Base-by-base conservation (phyloP, 1,284 basidiomycete genomes). In the Marasmius sp. region DNA sequence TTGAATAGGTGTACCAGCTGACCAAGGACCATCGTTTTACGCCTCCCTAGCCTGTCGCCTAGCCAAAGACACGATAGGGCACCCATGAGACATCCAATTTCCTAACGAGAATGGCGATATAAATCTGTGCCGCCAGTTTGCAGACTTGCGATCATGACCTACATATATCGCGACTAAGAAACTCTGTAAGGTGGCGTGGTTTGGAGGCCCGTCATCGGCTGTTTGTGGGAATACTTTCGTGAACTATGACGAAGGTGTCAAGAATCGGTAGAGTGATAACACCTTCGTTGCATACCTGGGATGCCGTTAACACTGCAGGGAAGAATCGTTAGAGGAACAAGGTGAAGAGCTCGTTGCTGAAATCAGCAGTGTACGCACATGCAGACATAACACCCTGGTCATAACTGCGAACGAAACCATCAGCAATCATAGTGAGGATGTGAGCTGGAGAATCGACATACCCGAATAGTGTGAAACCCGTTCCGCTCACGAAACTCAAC, bases 311-410 rank as follows among this genome's bases (percentile, higher is more conserved):
- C 18, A 88, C 52, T 54, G 8, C 16, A 37, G 36, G 9, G n/a
- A 14, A 12, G 38, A 37, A 38, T 37, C 14, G 18, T n/a, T n/a
- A 38, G 11, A 12, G 38, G 11, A 9, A 38, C 20, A 9, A n/a
- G 33, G n/a, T 3, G 9, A 6, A 10, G 34, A 54, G 52, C 9
- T 37, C 20, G 37, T n/a, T n/a, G 9, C 11, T 11, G 18, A 49
- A 11, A 6, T 27, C 27, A 27, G 27, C 27, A 27, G 27, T 37
- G 18, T 18, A 38, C 52, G 10, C 38, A 54, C 52, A 73, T 1
- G 85, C 82, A 47, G 82, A 84, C 85, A 88, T 87, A 38, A 87
- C 85, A 62, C 85, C 85, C 66, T 87, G 86, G 67, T 87, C 86
- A 74, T 87, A 87, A 16, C 82, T 84, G 20, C 6, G 43, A 18